phyloP scores from a whole-genome alignment of 1,284 basidiomycete genomes.

The Phellopilus nigrolimitatus region DNA sequence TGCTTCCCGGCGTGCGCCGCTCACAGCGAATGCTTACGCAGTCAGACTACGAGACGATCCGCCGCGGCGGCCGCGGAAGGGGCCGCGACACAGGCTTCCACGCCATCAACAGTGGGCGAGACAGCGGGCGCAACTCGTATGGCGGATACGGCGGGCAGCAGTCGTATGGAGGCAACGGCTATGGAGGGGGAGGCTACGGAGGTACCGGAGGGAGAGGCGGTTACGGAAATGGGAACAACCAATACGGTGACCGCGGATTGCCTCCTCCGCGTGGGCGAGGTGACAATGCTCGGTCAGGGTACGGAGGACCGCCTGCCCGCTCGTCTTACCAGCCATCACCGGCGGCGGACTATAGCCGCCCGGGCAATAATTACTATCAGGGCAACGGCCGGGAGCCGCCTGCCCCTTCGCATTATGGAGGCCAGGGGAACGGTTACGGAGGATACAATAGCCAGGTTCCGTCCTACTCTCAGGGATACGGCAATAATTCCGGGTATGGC shows the following conservation, averaged over 20 bases:
- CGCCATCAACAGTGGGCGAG: slow-evolving; percentile 25
- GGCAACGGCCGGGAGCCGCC: slow-evolving; percentile 8
- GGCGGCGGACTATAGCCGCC: slow-evolving; percentile 8
- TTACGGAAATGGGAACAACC: slow-evolving; percentile 16
- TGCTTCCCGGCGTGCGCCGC: slow-evolving; percentile 73
- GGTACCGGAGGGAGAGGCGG: slow-evolving; percentile 20
- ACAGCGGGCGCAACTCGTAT: slow-evolving; percentile 17
- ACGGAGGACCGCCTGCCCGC: slow-evolving; percentile 11
- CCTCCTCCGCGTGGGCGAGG: slow-evolving; percentile 12
- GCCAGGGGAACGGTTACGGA: slow-evolving; percentile 24
- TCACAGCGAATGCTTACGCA: slow-evolving; percentile 61
- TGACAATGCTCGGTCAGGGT: slow-evolving; percentile 7
- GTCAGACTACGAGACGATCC: slow-evolving; percentile 68
- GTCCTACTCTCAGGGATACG: slow-evolving; percentile 22
- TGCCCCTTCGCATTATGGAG: slow-evolving; percentile 15
- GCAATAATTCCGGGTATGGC: slow-evolving; percentile 29
- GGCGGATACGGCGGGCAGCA: slow-evolving; percentile 23
- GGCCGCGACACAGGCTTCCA: slow-evolving; percentile 28
- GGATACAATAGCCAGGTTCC: slow-evolving; percentile 20
- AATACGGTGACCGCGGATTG: slow-evolving; percentile 5
- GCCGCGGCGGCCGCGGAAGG: slow-evolving; percentile 39
- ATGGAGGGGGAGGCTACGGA: slow-evolving; percentile 24
- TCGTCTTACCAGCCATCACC: slow-evolving; percentile 8
- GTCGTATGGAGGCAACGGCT: slow-evolving; percentile 21
- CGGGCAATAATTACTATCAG: slow-evolving; percentile 4